These are phyloP conservation scores for Cucumis hystrix DNA, from an alignment of 306 rosid genomes.

Conservation along the genomic window DNA sequence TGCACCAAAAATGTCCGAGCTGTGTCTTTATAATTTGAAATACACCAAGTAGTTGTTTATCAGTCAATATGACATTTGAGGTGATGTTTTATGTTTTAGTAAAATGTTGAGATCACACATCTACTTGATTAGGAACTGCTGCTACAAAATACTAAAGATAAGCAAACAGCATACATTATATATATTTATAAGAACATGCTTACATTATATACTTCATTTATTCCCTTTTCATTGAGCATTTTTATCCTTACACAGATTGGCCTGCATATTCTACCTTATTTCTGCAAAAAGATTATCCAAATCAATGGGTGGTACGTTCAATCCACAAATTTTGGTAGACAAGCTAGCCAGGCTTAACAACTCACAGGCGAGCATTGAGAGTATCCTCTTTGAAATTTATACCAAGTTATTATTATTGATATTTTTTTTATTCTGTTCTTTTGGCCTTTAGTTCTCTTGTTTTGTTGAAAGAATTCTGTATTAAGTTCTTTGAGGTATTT, in stretches of 20 bases:
- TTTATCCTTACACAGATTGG: neutral
- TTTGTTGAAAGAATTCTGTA: neutral
- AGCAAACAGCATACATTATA: neutral
- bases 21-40: neutral
- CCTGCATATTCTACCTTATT: neutral
- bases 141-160: neutral
- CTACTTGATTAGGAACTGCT: neutral
- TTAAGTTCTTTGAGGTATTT: neutral
- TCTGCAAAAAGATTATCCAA: neutral
- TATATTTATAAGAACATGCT: neutral
- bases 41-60: neutral
- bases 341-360: conserved; percentile 88
- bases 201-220: neutral
- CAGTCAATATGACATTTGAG: neutral
- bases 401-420: neutral
- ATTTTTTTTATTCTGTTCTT: neutral
- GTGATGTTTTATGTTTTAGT: neutral
- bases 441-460: neutral
- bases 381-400: conserved; percentile 56
- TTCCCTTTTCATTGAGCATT: neutral
- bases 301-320: conserved; percentile 83
- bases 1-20: neutral
- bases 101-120: neutral
- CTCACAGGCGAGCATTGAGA: conserved; percentile 96
- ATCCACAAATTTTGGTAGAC: conserved; percentile 92